These are phyloP conservation scores for Paecilomyces dactylethromorphus DNA, from an alignment of 2,329 filamentous ascomycete species.

Conservation along the genomic window DNA sequence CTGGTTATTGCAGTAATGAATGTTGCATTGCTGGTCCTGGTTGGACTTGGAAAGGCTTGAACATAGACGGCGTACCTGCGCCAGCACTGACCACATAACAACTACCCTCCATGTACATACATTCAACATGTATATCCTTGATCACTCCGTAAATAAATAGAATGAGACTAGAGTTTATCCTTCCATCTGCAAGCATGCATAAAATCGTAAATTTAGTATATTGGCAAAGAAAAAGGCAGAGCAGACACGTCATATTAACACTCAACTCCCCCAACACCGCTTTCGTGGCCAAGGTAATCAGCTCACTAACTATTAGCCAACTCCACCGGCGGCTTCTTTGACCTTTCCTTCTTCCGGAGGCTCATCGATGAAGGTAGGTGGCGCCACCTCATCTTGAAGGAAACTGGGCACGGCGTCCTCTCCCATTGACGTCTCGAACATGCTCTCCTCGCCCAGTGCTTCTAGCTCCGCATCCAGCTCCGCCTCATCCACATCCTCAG, in stretches of 20 bases:
- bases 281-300: background rate
- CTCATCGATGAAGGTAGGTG: conserved; percentile 86
- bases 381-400: conserved; percentile 77
- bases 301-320: conserved; percentile 10
- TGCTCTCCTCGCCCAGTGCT: conserved; percentile 87
- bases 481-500: conserved; percentile 93
- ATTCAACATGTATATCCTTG: background rate
- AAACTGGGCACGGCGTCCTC: conserved; percentile 69
- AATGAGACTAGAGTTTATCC: background rate
- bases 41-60: conserved; percentile 48
- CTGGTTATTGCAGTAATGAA: conserved; percentile 70
- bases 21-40: conserved; percentile 64
- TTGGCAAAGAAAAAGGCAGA: background rate
- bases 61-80: background rate
- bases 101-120: background rate
- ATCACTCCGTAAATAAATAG: background rate
- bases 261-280: background rate
- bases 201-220: background rate
- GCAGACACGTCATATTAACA: background rate
- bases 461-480: conserved; percentile 96
- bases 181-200: background rate
- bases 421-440: conserved; percentile 65
- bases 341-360: conserved; percentile 70
- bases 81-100: background rate
- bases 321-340: conserved; percentile 65